Evolutionary conservation across 2,329 filamentous ascomycete genomes (phyloP).

Genomic region (Diaporthe sp.): DNA sequence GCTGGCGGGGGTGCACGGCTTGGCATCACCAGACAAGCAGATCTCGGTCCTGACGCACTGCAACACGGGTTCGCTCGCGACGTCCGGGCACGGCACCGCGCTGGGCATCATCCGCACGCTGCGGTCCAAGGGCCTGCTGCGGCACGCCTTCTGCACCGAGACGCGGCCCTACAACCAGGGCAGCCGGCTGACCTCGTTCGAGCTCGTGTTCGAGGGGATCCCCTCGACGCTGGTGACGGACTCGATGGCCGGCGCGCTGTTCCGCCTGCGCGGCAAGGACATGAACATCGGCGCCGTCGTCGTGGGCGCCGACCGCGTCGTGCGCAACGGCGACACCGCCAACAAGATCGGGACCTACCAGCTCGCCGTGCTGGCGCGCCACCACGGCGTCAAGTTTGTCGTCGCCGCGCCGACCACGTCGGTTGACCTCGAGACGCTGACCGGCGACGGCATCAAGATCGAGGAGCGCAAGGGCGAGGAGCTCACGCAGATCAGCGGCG

Average conservation of each 20-base stretch:
- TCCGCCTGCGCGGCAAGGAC: slow-evolving; percentile 71
- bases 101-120: slow-evolving; percentile 93
- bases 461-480: slow-evolving; percentile 88
- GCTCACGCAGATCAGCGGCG: slow-evolving; percentile 86
- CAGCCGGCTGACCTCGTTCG: slow-evolving; percentile 92
- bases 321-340: slow-evolving; percentile 95
- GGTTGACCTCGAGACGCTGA: slow-evolving; percentile 85
- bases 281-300: slow-evolving; percentile 87
- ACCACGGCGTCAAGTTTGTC: slow-evolving; percentile 93
- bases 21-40: slow-evolving; percentile 59
- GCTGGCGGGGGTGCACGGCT: slow-evolving; percentile 73
- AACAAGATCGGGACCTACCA: slow-evolving; percentile 99
- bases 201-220: slow-evolving; percentile 93
- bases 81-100: slow-evolving; percentile 96
- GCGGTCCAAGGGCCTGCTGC: slow-evolving; percentile 72
- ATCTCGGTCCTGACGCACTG: slow-evolving; percentile 95
- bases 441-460: slow-evolving; percentile 86
- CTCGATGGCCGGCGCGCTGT: slow-evolving; percentile 93
- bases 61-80: slow-evolving; percentile 97
- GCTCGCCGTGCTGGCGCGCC: slow-evolving; percentile 87
- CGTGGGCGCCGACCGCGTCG: slow-evolving; percentile 94
- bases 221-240: slow-evolving; percentile 94
- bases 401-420: slow-evolving; percentile 96
- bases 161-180: slow-evolving; percentile 98
- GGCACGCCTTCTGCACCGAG: slow-evolving; percentile 95